These are phyloP conservation scores for Bocquillonia castaneifolia DNA, from an alignment of 441 rosid genomes.

Conservation along the genomic window DNA sequence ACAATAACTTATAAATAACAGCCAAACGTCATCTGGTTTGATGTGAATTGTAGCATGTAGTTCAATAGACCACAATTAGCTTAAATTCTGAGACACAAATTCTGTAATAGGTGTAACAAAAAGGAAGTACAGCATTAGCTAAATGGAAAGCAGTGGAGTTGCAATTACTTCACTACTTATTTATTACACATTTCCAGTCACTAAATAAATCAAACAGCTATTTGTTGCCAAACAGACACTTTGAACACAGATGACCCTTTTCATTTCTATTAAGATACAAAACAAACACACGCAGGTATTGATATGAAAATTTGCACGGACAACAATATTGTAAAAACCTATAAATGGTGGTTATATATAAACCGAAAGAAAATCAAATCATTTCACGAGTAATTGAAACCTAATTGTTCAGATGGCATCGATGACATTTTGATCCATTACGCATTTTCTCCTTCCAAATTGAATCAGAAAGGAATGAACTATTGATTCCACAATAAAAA, in stretches of 20 bases:
- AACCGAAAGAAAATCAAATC: too few species aligned
- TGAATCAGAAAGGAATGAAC: not conserved
- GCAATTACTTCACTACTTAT: not conserved
- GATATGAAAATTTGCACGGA: too few species aligned
- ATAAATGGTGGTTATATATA: too few species aligned
- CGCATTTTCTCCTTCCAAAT: not conserved
- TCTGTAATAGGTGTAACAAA: conserved; percentile 3
- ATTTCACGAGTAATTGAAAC: too few species aligned
- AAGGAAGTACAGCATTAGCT: not conserved
- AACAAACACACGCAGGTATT: too few species aligned
- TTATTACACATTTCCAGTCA: too few species aligned
- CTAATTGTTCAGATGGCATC: not conserved
- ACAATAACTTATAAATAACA: not conserved
- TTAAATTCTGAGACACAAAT: conserved; percentile 2
- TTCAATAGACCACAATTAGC: too few species aligned
- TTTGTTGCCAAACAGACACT: too few species aligned
- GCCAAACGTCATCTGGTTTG: not conserved
- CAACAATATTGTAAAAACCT: not conserved
- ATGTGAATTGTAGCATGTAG: too few species aligned
- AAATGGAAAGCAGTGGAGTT: not conserved
- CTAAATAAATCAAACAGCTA: not conserved
- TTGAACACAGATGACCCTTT: too few species aligned
- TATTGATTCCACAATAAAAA: too few species aligned
- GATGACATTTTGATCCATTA: not conserved
- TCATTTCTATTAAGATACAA: too few species aligned